phyloP scores from a whole-genome alignment of 345 rosid genomes.

The Aquilaria malaccensis region DNA sequence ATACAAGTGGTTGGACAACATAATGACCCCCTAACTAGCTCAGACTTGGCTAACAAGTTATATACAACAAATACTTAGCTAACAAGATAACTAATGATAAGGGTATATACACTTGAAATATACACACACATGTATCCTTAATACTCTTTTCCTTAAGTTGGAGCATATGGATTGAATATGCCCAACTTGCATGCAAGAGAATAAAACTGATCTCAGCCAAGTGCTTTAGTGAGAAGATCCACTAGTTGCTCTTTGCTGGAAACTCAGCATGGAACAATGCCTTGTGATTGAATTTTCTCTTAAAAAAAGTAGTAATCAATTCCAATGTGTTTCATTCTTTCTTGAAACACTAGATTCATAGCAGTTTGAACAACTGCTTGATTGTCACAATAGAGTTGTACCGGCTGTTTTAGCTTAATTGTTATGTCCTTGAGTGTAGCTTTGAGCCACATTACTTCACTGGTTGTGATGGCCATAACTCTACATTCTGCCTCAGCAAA shows the following conservation, averaged over 20 bases:
- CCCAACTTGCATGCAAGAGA: not conserved
- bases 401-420: not conserved
- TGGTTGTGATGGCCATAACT: too few species aligned
- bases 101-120: too few species aligned
- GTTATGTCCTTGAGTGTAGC: not conserved
- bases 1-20: too few species aligned
- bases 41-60: too few species aligned
- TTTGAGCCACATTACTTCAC: not conserved
- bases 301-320: not conserved
- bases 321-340: not conserved
- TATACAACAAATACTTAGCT: too few species aligned
- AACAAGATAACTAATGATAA: too few species aligned
- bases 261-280: not conserved
- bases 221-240: conserved; percentile 1
- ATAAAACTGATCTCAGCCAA: not conserved
- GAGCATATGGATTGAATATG: not conserved
- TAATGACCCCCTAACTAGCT: too few species aligned
- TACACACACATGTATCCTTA: too few species aligned
- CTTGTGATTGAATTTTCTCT: not conserved
- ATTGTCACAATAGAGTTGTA: not conserved
- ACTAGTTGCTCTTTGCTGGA: not conserved
- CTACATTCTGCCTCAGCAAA: too few species aligned
- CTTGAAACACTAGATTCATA: not conserved
- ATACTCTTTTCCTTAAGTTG: not conserved
- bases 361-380: not conserved